These are phyloP conservation scores for Candolleomyces aberdarensis DNA, from an alignment of 768 basidiomycete species.

Conservation along the genomic window DNA sequence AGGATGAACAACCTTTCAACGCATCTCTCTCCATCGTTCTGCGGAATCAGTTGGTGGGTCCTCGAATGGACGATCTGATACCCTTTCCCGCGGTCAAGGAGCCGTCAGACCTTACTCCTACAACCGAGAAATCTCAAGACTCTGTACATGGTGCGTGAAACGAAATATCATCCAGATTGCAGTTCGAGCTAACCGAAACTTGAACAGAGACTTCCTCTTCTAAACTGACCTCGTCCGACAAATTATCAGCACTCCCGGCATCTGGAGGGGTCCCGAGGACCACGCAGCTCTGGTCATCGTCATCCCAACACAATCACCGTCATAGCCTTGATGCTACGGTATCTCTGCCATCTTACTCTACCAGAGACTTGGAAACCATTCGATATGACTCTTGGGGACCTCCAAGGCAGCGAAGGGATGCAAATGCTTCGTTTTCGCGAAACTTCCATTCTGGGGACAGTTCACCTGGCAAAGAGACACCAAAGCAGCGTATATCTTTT, in stretches of 20 bases:
- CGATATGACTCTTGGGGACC: slow-evolving; percentile 4
- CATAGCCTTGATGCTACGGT: slow-evolving; percentile 40
- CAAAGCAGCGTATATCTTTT: slow-evolving; percentile 51
- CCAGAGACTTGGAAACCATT: slow-evolving; percentile 20
- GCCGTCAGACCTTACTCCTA: not conserved
- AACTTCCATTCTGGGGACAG: slow-evolving; percentile 28
- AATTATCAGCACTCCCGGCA: slow-evolving; percentile 38
- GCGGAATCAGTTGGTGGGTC: too few relatives aligned
- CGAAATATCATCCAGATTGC: not conserved
- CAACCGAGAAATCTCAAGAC: not conserved
- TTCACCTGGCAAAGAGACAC: slow-evolving; percentile 39
- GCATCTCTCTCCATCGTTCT: too few relatives aligned
- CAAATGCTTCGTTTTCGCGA: not conserved
- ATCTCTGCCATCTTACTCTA: slow-evolving; percentile 40
- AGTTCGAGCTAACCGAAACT: not conserved
- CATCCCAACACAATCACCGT: slow-evolving; percentile 26
- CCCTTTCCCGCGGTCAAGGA: not conserved
- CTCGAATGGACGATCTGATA: not conserved
- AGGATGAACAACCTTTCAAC: too few relatives aligned
- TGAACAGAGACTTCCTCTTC: slow-evolving; percentile 34
- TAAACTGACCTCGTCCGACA: slow-evolving; percentile 45
- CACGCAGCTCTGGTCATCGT: slow-evolving; percentile 31
- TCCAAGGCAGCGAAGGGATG: not conserved
- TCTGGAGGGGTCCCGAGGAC: slow-evolving; percentile 22
- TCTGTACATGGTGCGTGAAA: not conserved